Conservation (phyloP, 495 filamentous ascomycete genomes). For the Neurospora sp. region DNA sequence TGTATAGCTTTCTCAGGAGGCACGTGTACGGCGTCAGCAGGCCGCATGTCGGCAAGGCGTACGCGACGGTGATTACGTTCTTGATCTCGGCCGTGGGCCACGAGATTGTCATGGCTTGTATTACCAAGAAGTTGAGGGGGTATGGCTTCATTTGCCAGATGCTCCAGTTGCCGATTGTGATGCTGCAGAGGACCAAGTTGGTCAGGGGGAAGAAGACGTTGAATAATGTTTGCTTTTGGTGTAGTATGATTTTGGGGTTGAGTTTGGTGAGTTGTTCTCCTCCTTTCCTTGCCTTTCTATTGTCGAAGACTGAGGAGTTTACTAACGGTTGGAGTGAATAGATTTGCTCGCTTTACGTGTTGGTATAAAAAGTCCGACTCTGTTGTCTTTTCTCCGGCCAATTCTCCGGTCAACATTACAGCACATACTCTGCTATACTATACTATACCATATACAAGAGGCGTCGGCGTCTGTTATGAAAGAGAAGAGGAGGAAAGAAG, state of each 20-base stretch:
- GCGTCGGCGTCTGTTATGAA: neutral
- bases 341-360: constrained; percentile 45
- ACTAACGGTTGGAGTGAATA: constrained; percentile 8
- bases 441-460: neutral
- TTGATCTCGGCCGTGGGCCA: constrained; percentile 81
- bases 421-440: neutral
- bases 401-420: neutral
- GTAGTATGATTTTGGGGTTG: constrained; percentile 84
- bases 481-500: neutral
- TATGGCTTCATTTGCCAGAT: constrained; percentile 94
- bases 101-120: constrained; percentile 95
- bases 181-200: constrained; percentile 71
- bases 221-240: constrained; percentile 94
- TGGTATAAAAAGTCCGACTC: constrained; percentile 22
- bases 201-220: constrained; percentile 63
- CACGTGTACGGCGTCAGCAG: constrained; percentile 85
- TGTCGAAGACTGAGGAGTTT: too few relatives aligned
- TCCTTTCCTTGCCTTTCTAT: neutral
- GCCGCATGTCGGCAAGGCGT: constrained; percentile 59
- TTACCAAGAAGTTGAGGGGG: constrained; percentile 91
- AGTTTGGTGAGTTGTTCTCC: constrained; percentile 60
- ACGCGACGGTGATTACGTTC: constrained; percentile 87
- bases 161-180: constrained; percentile 89
- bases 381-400: neutral
- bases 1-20: constrained; percentile 93